Conservation (phyloP, 2,329 filamentous ascomycete genomes). For the Huntiella savannae region DNA sequence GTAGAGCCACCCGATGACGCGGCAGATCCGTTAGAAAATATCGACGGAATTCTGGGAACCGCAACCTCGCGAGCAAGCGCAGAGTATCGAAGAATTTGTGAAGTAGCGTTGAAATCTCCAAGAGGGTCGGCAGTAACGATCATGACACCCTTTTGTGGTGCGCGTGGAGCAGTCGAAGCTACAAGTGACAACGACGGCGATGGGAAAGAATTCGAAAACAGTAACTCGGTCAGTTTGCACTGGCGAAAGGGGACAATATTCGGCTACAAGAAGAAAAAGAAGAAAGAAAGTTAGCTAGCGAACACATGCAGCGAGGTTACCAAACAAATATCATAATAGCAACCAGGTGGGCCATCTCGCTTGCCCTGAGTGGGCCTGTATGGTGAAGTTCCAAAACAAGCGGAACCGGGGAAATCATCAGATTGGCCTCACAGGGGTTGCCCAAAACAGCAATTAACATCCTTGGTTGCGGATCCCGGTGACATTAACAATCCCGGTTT, state of each 20-base stretch:
- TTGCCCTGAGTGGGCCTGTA: too few species aligned
- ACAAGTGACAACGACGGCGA: constrained; percentile 31
- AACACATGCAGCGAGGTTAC: too few species aligned
- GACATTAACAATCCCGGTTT: too few species aligned
- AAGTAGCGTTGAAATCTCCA: constrained; percentile 92
- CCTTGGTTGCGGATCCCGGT: too few species aligned
- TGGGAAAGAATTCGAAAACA: constrained; percentile 78
- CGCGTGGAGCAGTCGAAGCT: constrained; percentile 27
- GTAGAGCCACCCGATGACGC: constrained; percentile 2
- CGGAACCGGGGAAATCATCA: not conserved
- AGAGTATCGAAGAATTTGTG: constrained; percentile 86
- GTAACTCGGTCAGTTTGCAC: constrained; percentile 67
- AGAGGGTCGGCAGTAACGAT: constrained; percentile 85
- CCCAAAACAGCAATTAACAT: too few species aligned
- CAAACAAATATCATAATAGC: too few species aligned
- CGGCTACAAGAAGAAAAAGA: constrained; percentile 25
- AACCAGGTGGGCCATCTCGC: too few species aligned
- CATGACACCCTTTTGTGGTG: constrained; percentile 82
- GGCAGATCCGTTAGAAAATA: constrained; percentile 26
- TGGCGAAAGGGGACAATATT: constrained; percentile 62
- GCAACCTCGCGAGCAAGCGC: constrained; percentile 85
- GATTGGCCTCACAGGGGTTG: not conserved
- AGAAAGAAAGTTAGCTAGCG: not conserved
- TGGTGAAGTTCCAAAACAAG: too few species aligned
- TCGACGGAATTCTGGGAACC: constrained; percentile 69